phyloP scores from a whole-genome alignment of 306 rosid genomes.

The Cicer cuneatum region DNA sequence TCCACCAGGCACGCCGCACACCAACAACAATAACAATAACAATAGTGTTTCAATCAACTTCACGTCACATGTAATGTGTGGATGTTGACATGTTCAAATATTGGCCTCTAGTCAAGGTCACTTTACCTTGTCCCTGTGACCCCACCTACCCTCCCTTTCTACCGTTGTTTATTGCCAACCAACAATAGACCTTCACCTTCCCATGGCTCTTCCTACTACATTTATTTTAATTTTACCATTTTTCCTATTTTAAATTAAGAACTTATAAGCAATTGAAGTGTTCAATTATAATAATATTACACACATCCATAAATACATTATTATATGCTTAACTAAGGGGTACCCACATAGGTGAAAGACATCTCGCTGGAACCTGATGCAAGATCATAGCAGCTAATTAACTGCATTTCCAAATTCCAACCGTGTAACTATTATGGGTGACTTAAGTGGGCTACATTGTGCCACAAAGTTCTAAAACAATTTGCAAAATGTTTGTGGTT shows the following conservation, averaged over 20 bases:
- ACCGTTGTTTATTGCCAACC: slow-evolving; percentile 51
- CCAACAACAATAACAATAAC: background rate
- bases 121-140: slow-evolving; percentile 32
- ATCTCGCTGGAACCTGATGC: background rate
- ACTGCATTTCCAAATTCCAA: too few species aligned
- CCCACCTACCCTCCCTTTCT: slow-evolving; percentile 39
- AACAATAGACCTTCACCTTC: slow-evolving; percentile 51
- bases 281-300: background rate
- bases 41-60: background rate
- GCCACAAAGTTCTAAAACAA: too few species aligned
- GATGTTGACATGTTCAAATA: slow-evolving; percentile 35
- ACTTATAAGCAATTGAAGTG: background rate
- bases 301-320: too few species aligned
- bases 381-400: background rate
- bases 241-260: background rate
- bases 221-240: background rate
- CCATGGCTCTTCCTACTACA: slow-evolving; percentile 50
- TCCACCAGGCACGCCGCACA: slow-evolving; percentile 31
- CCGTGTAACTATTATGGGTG: too few species aligned
- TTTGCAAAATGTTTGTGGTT: too few species aligned
- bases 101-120: slow-evolving; percentile 4
- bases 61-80: slow-evolving; percentile 32
- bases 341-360: background rate
- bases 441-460: too few species aligned
- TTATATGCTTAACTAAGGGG: background rate